Evolutionary conservation across 495 filamentous ascomycete species (phyloP).

Genomic region (Lophiotrema nucula): DNA sequence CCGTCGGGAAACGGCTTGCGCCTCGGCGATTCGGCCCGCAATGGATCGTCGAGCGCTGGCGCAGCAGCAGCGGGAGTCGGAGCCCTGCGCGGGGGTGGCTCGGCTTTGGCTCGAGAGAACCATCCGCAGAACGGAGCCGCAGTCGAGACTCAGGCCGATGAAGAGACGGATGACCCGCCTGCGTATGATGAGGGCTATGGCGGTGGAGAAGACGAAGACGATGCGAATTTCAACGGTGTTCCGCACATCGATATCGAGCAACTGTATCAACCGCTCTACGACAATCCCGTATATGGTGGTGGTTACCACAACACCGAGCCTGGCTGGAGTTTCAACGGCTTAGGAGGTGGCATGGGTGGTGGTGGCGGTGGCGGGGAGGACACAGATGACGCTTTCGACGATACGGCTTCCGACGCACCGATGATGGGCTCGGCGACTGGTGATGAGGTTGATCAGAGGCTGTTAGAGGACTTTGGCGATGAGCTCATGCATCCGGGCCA

Average conservation of each 20-base stretch:
- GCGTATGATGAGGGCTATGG: slow-evolving; percentile 21
- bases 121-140: slow-evolving; percentile 18
- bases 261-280: not conserved
- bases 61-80: slow-evolving; percentile 39
- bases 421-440: slow-evolving; percentile 13
- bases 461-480: slow-evolving; percentile 31
- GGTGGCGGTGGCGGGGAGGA: not conserved
- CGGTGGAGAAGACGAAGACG: slow-evolving; percentile 11
- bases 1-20: slow-evolving; percentile 78
- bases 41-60: slow-evolving; percentile 46
- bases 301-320: too few species aligned
- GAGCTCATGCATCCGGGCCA: slow-evolving; percentile 6
- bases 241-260: not conserved
- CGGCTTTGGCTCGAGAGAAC: slow-evolving; percentile 21
- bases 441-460: slow-evolving; percentile 3
- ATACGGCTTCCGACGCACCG: slow-evolving; percentile 21
- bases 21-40: slow-evolving; percentile 81
- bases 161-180: not conserved
- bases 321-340: too few species aligned
- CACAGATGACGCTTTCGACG: slow-evolving; percentile 14
- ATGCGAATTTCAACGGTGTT: too few species aligned
- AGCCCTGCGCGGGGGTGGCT: slow-evolving; percentile 33
- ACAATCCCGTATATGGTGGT: too few species aligned
- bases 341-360: not conserved
- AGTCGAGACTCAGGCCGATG: slow-evolving; percentile 20